A percentile compares a stretch with the other conserved stretches of the same genome.
Evolutionary conservation across 73 alveolate genomes (phyloP).

Genomic region (Paramecium sexaurelia): DNA sequence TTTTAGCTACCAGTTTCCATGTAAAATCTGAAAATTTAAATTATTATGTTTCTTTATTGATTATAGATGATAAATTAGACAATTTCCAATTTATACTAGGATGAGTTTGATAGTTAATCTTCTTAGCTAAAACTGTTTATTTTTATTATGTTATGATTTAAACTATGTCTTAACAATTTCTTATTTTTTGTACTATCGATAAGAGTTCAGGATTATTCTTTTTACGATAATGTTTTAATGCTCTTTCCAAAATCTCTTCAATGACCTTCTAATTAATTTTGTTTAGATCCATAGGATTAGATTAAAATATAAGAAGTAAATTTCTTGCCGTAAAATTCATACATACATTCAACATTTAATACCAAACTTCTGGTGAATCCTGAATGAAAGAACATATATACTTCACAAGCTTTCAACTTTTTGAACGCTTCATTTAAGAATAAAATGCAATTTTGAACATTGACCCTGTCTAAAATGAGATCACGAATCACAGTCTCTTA

Average conservation of each 20-base stretch:
- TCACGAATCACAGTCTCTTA: conserved; percentile 59
- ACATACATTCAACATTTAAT: conserved; percentile 59
- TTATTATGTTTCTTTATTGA: conserved; percentile 62
- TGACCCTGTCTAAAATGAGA: conserved; percentile 53
- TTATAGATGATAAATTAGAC: conserved; percentile 60
- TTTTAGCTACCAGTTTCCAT: conserved; percentile 68
- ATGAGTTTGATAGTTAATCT: conserved; percentile 46
- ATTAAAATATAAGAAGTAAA: conserved; percentile 39
- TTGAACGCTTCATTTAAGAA: conserved; percentile 69
- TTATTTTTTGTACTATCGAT: conserved; percentile 6
- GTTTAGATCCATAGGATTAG: conserved; percentile 30
- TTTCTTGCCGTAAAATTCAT: conserved; percentile 69
- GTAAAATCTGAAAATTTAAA: conserved; percentile 64
- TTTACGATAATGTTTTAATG: conserved; percentile 56
- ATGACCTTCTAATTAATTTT: conserved; percentile 56
- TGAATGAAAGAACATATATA: background rate
- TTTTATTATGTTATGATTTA: background rate
- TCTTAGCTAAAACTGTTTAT: background rate
- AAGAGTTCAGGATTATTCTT: conserved; percentile 42
- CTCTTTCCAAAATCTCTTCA: conserved; percentile 68
- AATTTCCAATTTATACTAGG: conserved; percentile 69
- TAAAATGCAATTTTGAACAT: conserved; percentile 50
- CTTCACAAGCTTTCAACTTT: conserved; percentile 69
- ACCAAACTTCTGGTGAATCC: conserved; percentile 67
- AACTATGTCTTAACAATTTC: background rate